Evolutionary conservation across 2,329 filamentous ascomycete genomes (phyloP).

Genomic region (Ophiostoma montium): DNA sequence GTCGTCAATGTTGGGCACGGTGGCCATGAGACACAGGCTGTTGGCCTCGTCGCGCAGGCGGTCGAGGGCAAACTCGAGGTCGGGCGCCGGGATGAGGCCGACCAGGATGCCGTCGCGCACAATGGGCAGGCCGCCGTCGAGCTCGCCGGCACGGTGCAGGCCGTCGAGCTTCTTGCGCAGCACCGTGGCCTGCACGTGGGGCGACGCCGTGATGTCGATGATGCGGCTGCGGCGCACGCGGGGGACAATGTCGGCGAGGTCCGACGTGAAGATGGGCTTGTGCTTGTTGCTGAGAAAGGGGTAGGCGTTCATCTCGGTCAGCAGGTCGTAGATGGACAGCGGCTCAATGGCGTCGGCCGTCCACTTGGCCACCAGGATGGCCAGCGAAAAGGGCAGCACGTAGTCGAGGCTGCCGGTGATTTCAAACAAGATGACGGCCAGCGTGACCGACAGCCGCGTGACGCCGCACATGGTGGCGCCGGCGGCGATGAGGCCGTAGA

Average conservation of each 20-base stretch:
- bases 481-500: conserved; percentile 88
- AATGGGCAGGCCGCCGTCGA: conserved; percentile 86
- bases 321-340: conserved; percentile 83
- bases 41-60: conserved; percentile 61
- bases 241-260: conserved; percentile 75
- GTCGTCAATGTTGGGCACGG: conserved; percentile 48
- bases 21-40: conserved; percentile 69
- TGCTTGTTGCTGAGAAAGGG: conserved; percentile 96
- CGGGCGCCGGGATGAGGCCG: conserved; percentile 83
- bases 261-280: conserved; percentile 78
- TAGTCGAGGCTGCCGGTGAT: conserved; percentile 90
- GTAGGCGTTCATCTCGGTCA: conserved; percentile 95
- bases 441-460: conserved; percentile 79
- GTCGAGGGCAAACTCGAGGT: conserved; percentile 86
- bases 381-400: conserved; percentile 84
- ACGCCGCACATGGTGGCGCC: conserved; percentile 98
- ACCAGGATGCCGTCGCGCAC: conserved; percentile 66
- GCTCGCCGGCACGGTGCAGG: conserved; percentile 71
- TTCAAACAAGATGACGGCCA: conserved; percentile 92
- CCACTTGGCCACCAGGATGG: conserved; percentile 94
- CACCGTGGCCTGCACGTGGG: conserved; percentile 60
- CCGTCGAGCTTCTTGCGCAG: conserved; percentile 70
- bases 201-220: conserved; percentile 78
- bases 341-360: conserved; percentile 92
- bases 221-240: conserved; percentile 59